Evolutionary conservation across 1,284 basidiomycete species (phyloP), one percentile per base, ranked within the genome.

Genomic region (Cerioporus squamosus): DNA sequence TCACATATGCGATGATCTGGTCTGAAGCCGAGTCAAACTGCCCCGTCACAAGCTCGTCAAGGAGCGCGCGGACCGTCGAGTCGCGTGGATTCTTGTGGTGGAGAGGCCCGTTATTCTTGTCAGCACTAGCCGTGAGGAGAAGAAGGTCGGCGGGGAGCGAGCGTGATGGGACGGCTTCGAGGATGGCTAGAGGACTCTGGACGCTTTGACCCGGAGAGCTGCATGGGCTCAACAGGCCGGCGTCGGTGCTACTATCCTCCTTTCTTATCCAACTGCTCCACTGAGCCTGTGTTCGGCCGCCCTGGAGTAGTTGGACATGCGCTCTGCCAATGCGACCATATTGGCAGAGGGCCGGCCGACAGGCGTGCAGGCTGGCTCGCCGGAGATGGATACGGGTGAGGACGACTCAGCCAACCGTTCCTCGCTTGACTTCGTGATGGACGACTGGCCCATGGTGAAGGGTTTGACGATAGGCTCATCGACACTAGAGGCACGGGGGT

Each of bases 31-130:
- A 90, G 66, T 95, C 93, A 80, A 98, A 97, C 71, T 93, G 93
- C 79, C 97, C 94, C 84, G 15, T 36, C 33, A 95, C 90, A 44
- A 98, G 86, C 79, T 96, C 97, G 85, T 98, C 97, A 69, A 98
- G 88, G 61, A 97, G 77, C 52, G 81, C 81, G 77, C 94, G 95
- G 79, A 98, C 94, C 79, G 97, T 97, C 15, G 94, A 88, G 69
- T 96, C 93, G 14, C 33, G 15, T 17, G 33, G 1, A 36, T 3
- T 17, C 14, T 12, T 14, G 5, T 36, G n/a, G n/a, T n/a, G 14
- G 15, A 17, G 12, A 12, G 33, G 14, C 33, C 15, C 33, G 10
- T 14, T 12, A 2, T 36, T 12, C 33, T 36, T 36, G 33, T 9
- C 31, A 97, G 91, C 65, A 90, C 78, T 66, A 90, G 90, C 1